These are phyloP conservation scores for Alternaria alternata DNA, from an alignment of 2,329 filamentous ascomycete species.

Conservation along the genomic window DNA sequence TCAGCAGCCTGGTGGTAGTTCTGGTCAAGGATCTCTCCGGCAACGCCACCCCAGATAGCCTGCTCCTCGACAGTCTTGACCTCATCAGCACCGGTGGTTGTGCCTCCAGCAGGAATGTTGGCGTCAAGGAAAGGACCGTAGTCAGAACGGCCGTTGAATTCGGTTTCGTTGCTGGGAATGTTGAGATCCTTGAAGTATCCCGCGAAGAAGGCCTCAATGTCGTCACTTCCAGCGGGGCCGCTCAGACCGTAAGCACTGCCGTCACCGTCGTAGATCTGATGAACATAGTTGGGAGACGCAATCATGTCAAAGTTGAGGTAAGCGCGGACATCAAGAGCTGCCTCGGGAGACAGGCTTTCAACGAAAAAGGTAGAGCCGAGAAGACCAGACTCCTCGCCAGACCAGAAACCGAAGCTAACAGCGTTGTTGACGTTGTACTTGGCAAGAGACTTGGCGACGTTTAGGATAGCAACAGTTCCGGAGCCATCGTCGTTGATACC, in stretches of 20 bases:
- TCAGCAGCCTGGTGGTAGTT: constrained; percentile 49
- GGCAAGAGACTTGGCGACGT: constrained; percentile 49
- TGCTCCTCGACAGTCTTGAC: constrained; percentile 50
- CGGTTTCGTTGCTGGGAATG: constrained; percentile 41
- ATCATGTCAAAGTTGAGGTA: constrained; percentile 57
- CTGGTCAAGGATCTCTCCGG: constrained; percentile 28
- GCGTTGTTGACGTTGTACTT: constrained; percentile 51
- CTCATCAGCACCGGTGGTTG: constrained; percentile 50
- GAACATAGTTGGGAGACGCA: constrained; percentile 48
- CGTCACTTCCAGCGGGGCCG: constrained; percentile 43
- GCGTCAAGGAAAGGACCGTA: constrained; percentile 49
- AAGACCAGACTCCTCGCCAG: constrained; percentile 50
- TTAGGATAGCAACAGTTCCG: constrained; percentile 48
- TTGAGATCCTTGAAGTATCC: constrained; percentile 40
- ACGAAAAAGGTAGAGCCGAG: constrained; percentile 50
- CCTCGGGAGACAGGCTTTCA: constrained; percentile 30
- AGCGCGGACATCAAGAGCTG: constrained; percentile 46
- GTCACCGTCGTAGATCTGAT: constrained; percentile 50
- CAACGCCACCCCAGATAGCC: constrained; percentile 42
- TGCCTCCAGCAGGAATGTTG: constrained; percentile 48
- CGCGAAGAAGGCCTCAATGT: constrained; percentile 46
- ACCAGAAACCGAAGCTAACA: constrained; percentile 52
- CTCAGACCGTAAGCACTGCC: constrained; percentile 42
- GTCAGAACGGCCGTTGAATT: constrained; percentile 51
- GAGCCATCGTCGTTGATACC: constrained; percentile 54